phyloP scores from a whole-genome alignment of 805 yeast genomes.

The Pichia kluyveri region DNA sequence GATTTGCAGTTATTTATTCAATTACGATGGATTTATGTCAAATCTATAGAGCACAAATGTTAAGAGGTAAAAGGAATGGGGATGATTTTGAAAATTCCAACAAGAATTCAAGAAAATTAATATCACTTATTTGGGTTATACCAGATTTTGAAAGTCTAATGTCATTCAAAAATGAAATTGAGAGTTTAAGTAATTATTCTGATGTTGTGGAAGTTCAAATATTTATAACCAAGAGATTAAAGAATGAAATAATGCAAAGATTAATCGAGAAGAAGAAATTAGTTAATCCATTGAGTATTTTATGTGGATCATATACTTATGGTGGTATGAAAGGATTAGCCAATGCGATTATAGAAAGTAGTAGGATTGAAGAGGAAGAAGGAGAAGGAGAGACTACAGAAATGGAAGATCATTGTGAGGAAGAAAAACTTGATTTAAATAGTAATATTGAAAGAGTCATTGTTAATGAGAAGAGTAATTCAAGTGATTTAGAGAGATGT shows the following conservation, averaged over 20 bases:
- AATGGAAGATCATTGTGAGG: neutral
- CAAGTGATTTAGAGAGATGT: neutral
- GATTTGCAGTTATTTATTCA: conserved; percentile 48
- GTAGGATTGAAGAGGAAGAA: neutral
- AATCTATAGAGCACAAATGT: conserved; percentile 21
- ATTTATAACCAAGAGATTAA: conserved; percentile 20
- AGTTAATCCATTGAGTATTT: conserved; percentile 1
- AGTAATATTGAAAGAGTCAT: neutral
- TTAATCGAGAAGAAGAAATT: neutral
- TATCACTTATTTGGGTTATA: conserved; percentile 23
- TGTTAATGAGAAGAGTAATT: neutral
- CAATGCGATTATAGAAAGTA: neutral
- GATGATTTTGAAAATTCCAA: neutral
- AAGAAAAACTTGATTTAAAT: neutral
- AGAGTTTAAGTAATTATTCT: conserved; percentile 15
- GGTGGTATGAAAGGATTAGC: conserved; percentile 1
- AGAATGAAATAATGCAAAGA: conserved; percentile 12
- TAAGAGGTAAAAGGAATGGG: conserved; percentile 16
- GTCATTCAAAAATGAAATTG: conserved; percentile 23
- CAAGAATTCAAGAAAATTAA: conserved; percentile 9
- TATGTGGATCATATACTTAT: neutral
- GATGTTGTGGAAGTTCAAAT: conserved; percentile 22
- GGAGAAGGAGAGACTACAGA: neutral
- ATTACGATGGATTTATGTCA: conserved; percentile 34
- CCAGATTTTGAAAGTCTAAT: conserved; percentile 24